Percentiles rank a stretch among this genome's conserved stretches.
Evolutionary conservation across 257 asterid genomes (phyloP).

Genomic region (Rauvolfia tetraphylla): DNA sequence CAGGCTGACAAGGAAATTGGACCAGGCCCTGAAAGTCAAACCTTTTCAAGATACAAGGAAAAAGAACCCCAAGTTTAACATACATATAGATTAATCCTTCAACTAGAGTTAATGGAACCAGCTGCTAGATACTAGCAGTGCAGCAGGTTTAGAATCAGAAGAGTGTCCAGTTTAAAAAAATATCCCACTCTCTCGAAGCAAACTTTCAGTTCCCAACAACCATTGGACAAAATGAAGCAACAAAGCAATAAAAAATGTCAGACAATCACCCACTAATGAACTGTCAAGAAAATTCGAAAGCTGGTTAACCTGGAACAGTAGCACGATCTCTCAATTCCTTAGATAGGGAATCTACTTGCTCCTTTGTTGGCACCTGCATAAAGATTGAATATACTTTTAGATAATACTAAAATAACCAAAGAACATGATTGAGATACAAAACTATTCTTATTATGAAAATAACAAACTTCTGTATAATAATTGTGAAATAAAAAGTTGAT

Average conservation of each 20-base stretch:
- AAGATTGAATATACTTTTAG: conserved; percentile 8
- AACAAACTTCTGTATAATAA: neutral
- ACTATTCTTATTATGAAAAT: neutral
- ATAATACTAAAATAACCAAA: neutral
- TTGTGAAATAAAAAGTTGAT: neutral
- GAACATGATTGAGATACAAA: neutral
- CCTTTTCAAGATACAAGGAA: neutral
- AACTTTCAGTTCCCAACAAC: neutral
- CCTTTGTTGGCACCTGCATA: conserved; percentile 81
- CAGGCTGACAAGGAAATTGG: neutral
- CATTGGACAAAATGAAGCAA: neutral
- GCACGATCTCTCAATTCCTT: conserved; percentile 91
- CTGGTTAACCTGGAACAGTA: conserved; percentile 66
- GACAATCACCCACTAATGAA: neutral
- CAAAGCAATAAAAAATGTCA: neutral
- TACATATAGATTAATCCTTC: neutral
- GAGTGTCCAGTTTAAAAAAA: too few relatives aligned
- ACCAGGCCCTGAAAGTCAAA: neutral
- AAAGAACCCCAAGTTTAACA: neutral
- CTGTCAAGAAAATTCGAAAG: conserved; percentile 21
- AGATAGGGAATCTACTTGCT: conserved; percentile 84
- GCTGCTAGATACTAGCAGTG: neutral
- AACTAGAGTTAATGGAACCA: neutral
- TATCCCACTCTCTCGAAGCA: neutral
- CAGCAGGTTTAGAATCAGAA: neutral